phyloP scores from a whole-genome alignment of 2,329 filamentous ascomycete genomes.

The Fusarium sp. region DNA sequence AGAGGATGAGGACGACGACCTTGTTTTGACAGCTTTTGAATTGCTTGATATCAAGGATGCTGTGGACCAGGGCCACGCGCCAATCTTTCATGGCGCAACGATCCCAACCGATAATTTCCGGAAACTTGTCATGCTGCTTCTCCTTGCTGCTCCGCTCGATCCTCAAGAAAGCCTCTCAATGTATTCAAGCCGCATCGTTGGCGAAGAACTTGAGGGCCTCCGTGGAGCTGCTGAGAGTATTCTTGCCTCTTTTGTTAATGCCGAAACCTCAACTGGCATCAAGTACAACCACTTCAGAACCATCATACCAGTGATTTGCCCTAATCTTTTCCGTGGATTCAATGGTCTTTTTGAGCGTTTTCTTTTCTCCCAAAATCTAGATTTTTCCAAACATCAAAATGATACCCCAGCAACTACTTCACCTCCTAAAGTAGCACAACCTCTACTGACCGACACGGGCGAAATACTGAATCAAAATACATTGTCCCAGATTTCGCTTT shows the following conservation, averaged over 20 bases:
- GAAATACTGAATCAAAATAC: conserved; percentile 75
- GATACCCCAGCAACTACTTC: conserved; percentile 31
- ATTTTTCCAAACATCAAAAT: conserved; percentile 68
- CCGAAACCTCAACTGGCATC: conserved; percentile 73
- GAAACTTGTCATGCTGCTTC: conserved; percentile 76
- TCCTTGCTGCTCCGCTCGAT: conserved; percentile 74
- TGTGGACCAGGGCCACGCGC: conserved; percentile 64
- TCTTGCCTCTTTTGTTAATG: conserved; percentile 73
- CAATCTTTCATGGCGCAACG: conserved; percentile 71
- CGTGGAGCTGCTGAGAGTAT: conserved; percentile 73
- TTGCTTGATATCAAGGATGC: conserved; percentile 74
- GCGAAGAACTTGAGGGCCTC: conserved; percentile 68
- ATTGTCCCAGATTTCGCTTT: conserved; percentile 79
- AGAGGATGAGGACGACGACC: conserved; percentile 67
- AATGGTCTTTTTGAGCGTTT: conserved; percentile 80
- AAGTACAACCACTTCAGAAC: conserved; percentile 71
- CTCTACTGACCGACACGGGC: conserved; percentile 64
- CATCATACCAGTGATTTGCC: conserved; percentile 70
- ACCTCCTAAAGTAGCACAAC: conserved; percentile 54
- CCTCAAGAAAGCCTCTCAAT: conserved; percentile 74
- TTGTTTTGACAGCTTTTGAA: conserved; percentile 77
- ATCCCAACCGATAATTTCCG: conserved; percentile 81
- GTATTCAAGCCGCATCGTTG: conserved; percentile 68
- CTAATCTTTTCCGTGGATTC: conserved; percentile 76
- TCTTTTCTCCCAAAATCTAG: conserved; percentile 78